Evolutionary conservation across 495 filamentous ascomycete species (phyloP).

Genomic region (Barbatosphaeria neglecta): DNA sequence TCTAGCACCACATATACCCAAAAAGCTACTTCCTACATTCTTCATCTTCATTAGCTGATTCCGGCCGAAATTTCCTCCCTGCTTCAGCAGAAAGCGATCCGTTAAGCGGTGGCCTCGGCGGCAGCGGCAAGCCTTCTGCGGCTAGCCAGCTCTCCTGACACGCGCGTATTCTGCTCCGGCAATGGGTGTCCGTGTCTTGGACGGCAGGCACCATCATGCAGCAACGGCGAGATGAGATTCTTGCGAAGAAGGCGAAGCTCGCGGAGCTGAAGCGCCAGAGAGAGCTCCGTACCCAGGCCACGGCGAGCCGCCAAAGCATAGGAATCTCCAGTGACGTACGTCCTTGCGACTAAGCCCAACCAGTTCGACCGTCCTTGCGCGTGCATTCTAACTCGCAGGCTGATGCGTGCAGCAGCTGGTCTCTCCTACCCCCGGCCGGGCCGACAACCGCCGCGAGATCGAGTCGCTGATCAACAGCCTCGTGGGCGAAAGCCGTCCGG

Average conservation of each 20-base stretch:
- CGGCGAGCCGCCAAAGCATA: conserved; percentile 48
- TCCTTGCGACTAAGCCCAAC: conserved; percentile 27
- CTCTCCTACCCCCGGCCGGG: conserved; percentile 55
- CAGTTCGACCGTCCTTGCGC: conserved; percentile 13
- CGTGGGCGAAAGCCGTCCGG: conserved; percentile 63
- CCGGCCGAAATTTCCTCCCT: too few species aligned
- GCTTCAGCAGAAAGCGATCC: not conserved
- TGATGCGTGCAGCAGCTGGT: conserved; percentile 48
- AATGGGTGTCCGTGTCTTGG: conserved; percentile 27
- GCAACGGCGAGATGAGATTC: conserved; percentile 84
- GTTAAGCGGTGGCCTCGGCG: not conserved
- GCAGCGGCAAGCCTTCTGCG: not conserved
- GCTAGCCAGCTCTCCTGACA: not conserved
- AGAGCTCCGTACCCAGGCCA: conserved; percentile 66
- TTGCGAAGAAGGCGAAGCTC: conserved; percentile 87
- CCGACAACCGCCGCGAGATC: conserved; percentile 65
- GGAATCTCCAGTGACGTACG: conserved; percentile 37
- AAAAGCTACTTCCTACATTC: not conserved
- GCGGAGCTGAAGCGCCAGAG: conserved; percentile 90
- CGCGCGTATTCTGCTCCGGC: conserved; percentile 9
- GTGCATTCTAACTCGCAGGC: conserved; percentile 1
- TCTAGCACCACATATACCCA: too few species aligned
- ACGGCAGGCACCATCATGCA: conserved; percentile 52
- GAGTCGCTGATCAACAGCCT: conserved; percentile 71
- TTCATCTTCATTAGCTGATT: too few species aligned